Conservation (phyloP, 192 early-diverging fungal genomes). For the Jimgerdemannia flammicorona region DNA sequence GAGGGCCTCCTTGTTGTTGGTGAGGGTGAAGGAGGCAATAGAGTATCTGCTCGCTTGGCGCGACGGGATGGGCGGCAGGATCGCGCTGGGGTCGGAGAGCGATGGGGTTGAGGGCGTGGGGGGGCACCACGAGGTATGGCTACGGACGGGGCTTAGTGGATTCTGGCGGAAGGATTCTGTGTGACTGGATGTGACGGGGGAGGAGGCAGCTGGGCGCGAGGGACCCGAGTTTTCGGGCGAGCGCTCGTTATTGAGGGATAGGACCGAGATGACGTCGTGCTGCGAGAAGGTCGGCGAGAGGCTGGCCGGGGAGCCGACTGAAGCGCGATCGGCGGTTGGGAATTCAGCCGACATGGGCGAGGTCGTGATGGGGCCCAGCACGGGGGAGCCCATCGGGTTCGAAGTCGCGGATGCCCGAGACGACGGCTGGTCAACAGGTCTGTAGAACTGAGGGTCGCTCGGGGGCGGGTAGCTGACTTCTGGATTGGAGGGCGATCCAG, state of each 20-base stretch:
- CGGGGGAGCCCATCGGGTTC: background rate
- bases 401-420: background rate
- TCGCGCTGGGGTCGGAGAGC: background rate
- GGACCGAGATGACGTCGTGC: too few relatives aligned
- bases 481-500: background rate
- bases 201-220: too few relatives aligned
- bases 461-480: background rate
- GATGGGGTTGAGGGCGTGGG: background rate
- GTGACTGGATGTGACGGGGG: too few relatives aligned
- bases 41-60: background rate
- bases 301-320: background rate
- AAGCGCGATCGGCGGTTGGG: background rate
- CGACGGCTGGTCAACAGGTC: background rate
- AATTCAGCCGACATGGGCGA: background rate
- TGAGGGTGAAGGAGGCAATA: background rate
- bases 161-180: too few relatives aligned
- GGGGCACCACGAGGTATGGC: too few relatives aligned
- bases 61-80: background rate
- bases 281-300: background rate
- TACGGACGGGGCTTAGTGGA: too few relatives aligned
- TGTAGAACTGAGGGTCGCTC: background rate
- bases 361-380: background rate
- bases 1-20: conserved; percentile 22
- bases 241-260: too few relatives aligned
- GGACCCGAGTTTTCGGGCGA: too few relatives aligned